Percentiles rank a stretch among this genome's conserved stretches.
These are phyloP conservation scores for Epithele typhae DNA, from an alignment of 768 basidiomycete species.

Conservation along the genomic window DNA sequence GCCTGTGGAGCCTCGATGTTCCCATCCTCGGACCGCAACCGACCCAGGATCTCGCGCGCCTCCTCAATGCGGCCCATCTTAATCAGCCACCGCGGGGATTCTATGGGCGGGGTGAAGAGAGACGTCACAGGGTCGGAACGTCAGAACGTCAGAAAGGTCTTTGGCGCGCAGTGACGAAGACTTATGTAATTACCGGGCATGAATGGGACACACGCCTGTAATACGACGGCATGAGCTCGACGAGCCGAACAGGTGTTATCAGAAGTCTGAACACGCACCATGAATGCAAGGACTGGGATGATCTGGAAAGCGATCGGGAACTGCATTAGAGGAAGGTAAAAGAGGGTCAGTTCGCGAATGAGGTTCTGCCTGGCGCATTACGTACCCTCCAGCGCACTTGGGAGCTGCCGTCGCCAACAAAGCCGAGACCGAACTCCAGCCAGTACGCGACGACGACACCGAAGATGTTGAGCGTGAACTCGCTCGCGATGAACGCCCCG, in stretches of 20 bases:
- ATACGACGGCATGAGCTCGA: not conserved
- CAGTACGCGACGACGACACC: conserved; percentile 44
- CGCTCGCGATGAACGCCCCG: conserved; percentile 41
- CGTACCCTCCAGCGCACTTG: conserved; percentile 33
- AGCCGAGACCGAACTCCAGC: conserved; percentile 42
- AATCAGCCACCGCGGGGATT: conserved; percentile 33
- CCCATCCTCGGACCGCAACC: conserved; percentile 28
- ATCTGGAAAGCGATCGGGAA: conserved; percentile 45
- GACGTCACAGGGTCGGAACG: conserved; percentile 18
- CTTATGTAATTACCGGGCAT: conserved; percentile 30
- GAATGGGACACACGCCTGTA: conserved; percentile 14
- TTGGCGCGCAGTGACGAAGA: not conserved
- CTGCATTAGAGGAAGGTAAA: conserved; percentile 9
- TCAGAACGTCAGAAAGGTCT: too few relatives aligned
- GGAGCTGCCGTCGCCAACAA: conserved; percentile 37
- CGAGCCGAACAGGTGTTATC: too few relatives aligned
- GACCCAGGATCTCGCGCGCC: conserved; percentile 32
- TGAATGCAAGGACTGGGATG: conserved; percentile 35
- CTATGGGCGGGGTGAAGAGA: conserved; percentile 1
- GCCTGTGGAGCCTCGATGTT: conserved; percentile 23
- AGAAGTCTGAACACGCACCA: conserved; percentile 30
- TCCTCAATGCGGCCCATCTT: conserved; percentile 36
- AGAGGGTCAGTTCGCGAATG: not conserved
- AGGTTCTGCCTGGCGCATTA: conserved; percentile 1
- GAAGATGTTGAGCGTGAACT: conserved; percentile 38